Evolutionary conservation across 495 filamentous ascomycete species (phyloP), one percentile per base, ranked within the genome.

Genomic region (Penicillium dipodomyicola): DNA sequence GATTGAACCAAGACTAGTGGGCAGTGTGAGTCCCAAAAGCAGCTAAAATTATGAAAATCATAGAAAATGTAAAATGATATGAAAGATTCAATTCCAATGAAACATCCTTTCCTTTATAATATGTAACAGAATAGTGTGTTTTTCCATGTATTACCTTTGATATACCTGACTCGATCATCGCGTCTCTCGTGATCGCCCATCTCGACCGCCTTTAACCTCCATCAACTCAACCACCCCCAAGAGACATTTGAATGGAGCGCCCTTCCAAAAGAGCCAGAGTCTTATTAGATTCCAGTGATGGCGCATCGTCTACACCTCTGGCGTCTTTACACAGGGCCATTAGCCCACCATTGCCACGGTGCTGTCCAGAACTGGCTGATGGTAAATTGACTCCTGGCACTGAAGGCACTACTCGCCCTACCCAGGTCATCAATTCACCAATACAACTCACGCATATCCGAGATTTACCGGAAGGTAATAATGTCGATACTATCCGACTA

Each of bases 401-500:
- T 40, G n/a, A 9, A 42, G 14, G 17, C 17, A 22, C 5, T 8
- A 19, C 22, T 32, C 45, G 20, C 12, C 19, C 47, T 12, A 11
- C 12, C 30, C 61, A 35, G n/a, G 14, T 67, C 1, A 52, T 78
- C 48, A 56, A 72, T 2, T 96, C 91, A 2, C 91, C 91, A 0
- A 77, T 96, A 42, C 83, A 86, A 30, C 82, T 96, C 17, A 94
- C 87, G 0, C 77, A 75, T 11, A 87, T 96, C 52, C 73, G 72
- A 32, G 88, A 89, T 57, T 73, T 93, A 3, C 75, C 87, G 3
- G 65, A 73, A 0, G 70, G 75, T 6, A 65, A 72, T 48, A 96
- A 96, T 74, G 71, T 80, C 51, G 87, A 87, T 65, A 79, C 90
- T 0, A 69, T 94, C 41, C 77, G 76, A 6, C 73, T 96, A 22